Base-by-base conservation (phyloP, 2,329 filamentous ascomycete genomes). In the Trichoderma arundinaceum region DNA sequence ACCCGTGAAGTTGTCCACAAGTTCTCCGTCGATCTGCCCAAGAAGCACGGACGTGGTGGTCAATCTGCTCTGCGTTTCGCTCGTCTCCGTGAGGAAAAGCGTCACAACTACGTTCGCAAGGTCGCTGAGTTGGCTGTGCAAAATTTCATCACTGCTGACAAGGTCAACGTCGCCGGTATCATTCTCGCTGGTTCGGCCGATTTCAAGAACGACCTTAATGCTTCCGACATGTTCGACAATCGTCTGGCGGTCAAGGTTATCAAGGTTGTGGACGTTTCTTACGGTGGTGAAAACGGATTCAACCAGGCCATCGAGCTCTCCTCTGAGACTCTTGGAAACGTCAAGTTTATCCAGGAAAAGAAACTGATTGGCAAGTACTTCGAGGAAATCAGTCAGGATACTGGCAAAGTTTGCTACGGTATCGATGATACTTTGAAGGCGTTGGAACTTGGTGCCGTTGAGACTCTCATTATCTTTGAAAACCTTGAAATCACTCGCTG, bases 261-360 rank as follows among this genome's bases (percentile, higher is more conserved):
- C 86, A 99, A 99, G 83, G 92, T 99, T 51, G 96, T 99, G 41
- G 95, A 99, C 78, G 96, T 99, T 51, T 98, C 94, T 13, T 99
- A 99, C 75, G 95, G 95, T 78, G 95, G 95, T 72, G 96, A 99
- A 83, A 98, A 98, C 84, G 95, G 95, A 53, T 99, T 99, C 87
- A 99, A 99, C 84, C 96, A 99, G 83, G 95, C 95, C 67, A 99
- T 99, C 70, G 95, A 99, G 77, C 81, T 99, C 74, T 90, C 95
- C 32, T 88, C 93, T 7, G 96, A 99, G 84, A 99, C 95, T 7
- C 87, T 99, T 54, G 92, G 94, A 80, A 99, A 98, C 77, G 95
- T 99, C 86, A 99, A 99, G 83, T 99, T 99, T 79, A 97, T 99
- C 78, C 95, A 99, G 81, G 95, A 99, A 86, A 99, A 99, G 90